Evolutionary conservation across 2,329 filamentous ascomycete genomes (phyloP), one percentile per base, ranked within the genome.

Genomic region (Colletotrichum trifolii): DNA sequence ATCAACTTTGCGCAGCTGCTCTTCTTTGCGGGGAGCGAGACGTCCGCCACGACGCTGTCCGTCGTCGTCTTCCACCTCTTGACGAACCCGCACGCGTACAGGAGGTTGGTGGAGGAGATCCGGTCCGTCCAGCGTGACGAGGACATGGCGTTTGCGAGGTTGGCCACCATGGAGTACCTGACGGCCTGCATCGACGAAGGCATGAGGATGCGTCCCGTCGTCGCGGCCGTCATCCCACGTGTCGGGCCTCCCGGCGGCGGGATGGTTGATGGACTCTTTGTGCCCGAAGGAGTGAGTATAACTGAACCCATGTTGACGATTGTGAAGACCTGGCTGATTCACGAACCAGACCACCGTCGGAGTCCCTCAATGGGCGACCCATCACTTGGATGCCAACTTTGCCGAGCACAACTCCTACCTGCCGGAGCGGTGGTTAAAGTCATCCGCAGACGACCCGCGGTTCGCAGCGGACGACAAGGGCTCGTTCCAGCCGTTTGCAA

Each of bases 171-270:
- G 54, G 65, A 54, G 35, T 54, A 54, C 40, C 17, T 54, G 50
- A 54, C 71, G 11, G 78, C 77, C 9, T 72, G 69, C 54, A 68
- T 81, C 10, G 71, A 79, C 9, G 79, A 82, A 69, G 72, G 71
- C 9, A 62, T 81, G 43, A 73, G 79, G 10, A 70, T 79, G 58
- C 79, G 77, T 58, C 77, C 79, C 11, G 45, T 48, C 39, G 54
- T 68, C 40, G 60, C 67, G 6, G 43, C 43, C 11, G 54, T 45
- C 6, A 46, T 56, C 8, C 54, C 54, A 1, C 15, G 54, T 25
- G 40, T 45, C 17, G 54, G 40, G 2, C 54, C 54, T 0, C 33
- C 42, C 9, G 54, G 50, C 5, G 79, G 79, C 3, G 73, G 71
- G 1, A 69, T 64, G 2, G 71, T 80, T 54, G 68, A 70, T 33